Evolutionary conservation across 441 rosid genomes (phyloP).

Genomic region (Gossypium lobatum): DNA sequence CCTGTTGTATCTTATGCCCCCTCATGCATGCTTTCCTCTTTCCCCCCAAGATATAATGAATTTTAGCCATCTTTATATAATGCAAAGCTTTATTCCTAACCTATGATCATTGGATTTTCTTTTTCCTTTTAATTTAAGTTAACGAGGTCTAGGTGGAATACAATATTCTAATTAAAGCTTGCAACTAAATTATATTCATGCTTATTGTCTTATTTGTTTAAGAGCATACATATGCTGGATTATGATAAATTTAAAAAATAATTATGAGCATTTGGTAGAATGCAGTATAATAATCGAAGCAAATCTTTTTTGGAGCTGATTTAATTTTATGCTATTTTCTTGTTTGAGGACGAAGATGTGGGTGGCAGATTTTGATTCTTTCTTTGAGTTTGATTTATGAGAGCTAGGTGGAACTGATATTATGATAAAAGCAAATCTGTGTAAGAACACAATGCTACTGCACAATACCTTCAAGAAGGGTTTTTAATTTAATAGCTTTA

Average conservation of each 20-base stretch:
- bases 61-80: neutral
- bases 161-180: neutral
- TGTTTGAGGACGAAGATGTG: neutral
- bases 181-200: neutral
- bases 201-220: neutral
- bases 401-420: neutral
- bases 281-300: neutral
- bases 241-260: neutral
- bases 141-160: neutral
- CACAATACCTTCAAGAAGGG: conserved; percentile 8
- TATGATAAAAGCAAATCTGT: conserved; percentile 1
- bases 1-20: neutral
- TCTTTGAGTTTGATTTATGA: neutral
- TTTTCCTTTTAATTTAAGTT: neutral
- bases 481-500: conserved; percentile 11
- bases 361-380: neutral
- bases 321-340: neutral
- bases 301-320: neutral
- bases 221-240: neutral
- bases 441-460: neutral
- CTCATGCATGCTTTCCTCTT: neutral
- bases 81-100: neutral
- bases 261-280: neutral
- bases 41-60: conserved; percentile 3
- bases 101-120: neutral